Evolutionary conservation across 768 basidiomycete genomes (phyloP), one percentile per base, ranked within the genome.

Genomic region (Lentinula edodes): DNA sequence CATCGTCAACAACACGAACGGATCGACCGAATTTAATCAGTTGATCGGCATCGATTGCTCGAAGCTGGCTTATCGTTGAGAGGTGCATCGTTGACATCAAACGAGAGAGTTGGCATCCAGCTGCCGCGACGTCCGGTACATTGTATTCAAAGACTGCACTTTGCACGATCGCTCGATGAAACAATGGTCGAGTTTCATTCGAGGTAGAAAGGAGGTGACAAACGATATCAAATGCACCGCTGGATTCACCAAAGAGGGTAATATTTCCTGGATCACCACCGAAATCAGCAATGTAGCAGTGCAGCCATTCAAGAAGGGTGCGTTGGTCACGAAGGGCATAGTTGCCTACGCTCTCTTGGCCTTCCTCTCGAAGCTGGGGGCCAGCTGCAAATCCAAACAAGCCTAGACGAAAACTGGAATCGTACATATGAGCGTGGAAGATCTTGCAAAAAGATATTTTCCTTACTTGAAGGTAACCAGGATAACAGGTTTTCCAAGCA

Each of bases 351-450:
- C 90, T 90, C 59, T 84, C 79, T 43, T 90, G 87, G 28, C 87
- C 87, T 69, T 91, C 89, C 59, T 88, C 87, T 43, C 79, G 79
- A 56, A 93, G 78, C 50, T 82, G 79, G 36, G 80, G 77, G 62
- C 83, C 84, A 6, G 86, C 87, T n/a, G 88, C 89, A 61, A 84
- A 90, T 23, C 91, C 90, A 67, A 92, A 80, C 45, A 91, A 72
- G 42, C 91, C 91, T 32, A 92, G 74, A 15, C 90, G 89, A 71
- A 87, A 92, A 71, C 90, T 91, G 62, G 8, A 35, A 50, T 10
- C 39, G 13, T 39, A 36, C 5, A 56, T 10, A 28, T 41, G 28
- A 12, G 15, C 45, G 46, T 32, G n/a, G 42, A 39, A 66, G 61
- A 68, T 68, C 70, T 66, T 9, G 56, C 10, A 62, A 48, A 13